Evolutionary conservation across 2,329 filamentous ascomycete genomes (phyloP), one percentile per base, ranked within the genome.

Genomic region (Fusarium graminum): DNA sequence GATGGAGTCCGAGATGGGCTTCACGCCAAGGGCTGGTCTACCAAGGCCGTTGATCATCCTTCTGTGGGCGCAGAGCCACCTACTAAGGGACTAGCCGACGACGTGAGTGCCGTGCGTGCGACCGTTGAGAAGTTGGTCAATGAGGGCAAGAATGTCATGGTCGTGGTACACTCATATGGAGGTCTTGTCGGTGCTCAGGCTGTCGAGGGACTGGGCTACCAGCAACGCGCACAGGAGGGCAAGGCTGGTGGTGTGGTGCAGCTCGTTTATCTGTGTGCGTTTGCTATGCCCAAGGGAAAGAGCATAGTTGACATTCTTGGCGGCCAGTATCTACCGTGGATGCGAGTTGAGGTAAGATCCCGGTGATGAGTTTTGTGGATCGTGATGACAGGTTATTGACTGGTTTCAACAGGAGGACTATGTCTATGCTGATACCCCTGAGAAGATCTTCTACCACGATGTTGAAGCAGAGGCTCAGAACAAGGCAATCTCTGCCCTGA

Each of bases 51-150:
- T 1, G 59, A 61, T 7, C 61, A 55, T 19, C 59, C 59, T 11
- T 61, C 56, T 3, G 59, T 62, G 6, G 59, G 59, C 6, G 47
- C 56, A 2, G 59, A 62, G 49, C 59, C 59, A 14, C 59, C 59
- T 16, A 26, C 38, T 14, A 40, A 40, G 11, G 49, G 59, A 7
- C 14, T 61, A 9, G 30, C 30, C 11, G 47, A 62, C 1, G 56
- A 61, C 13, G 38, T 39, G 7, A 26, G 13, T 1, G 49, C 16
- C 14, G 59, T 62, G 10, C 47, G 56, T 9, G 8, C 32, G 4
- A 38, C 14, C 9, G 10, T 62, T 2, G 42, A 62, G 38, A 38
- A n/a, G 3, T 4, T 62, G 10, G 28, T 29, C 1, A 28, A 22
- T 1, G 28, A 62, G 8, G 59, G 49, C 4, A 62, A 62, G 28